A percentile compares a stretch with the other conserved stretches of the same genome.
Evolutionary conservation across 192 early-diverging fungal species (phyloP).

Genomic region (Bifiguratus adelaidae): DNA sequence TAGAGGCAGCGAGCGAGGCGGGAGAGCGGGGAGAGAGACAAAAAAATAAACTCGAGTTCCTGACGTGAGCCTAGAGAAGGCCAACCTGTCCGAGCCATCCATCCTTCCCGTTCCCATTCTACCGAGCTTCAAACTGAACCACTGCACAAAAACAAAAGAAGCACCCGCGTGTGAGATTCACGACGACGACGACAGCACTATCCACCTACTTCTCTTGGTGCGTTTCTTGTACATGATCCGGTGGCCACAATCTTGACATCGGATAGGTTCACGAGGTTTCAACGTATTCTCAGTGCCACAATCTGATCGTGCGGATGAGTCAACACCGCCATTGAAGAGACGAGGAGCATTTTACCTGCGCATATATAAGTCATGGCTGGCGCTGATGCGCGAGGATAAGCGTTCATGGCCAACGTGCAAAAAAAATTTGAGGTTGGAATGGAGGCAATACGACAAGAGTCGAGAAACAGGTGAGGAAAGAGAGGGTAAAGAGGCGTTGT

Average conservation of each 20-base stretch:
- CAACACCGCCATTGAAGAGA: neutral
- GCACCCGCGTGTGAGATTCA: neutral
- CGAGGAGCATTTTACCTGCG: constrained; percentile 10
- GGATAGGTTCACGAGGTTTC: constrained; percentile 90
- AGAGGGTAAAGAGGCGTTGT: too few species aligned
- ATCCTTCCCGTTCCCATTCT: too few species aligned
- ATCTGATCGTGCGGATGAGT: constrained; percentile 23
- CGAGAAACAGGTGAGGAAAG: too few species aligned
- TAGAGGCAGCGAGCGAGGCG: too few species aligned
- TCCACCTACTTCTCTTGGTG: constrained; percentile 76
- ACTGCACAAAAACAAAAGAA: constrained; percentile 37
- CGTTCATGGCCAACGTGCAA: too few species aligned
- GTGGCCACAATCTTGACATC: constrained; percentile 93
- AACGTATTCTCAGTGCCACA: constrained; percentile 87
- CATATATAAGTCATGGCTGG: constrained; percentile 26
- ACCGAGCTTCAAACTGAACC: constrained; percentile 98
- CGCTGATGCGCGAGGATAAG: constrained; percentile 17
- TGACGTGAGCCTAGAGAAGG: too few species aligned
- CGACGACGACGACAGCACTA: neutral
- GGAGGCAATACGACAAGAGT: too few species aligned
- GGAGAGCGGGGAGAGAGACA: too few species aligned
- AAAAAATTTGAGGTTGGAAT: too few species aligned
- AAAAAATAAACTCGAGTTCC: too few species aligned
- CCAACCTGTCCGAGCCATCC: too few species aligned
- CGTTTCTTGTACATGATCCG: constrained; percentile 97